Conservation (phyloP, 768 basidiomycete genomes). For the Amanita exitialis region DNA sequence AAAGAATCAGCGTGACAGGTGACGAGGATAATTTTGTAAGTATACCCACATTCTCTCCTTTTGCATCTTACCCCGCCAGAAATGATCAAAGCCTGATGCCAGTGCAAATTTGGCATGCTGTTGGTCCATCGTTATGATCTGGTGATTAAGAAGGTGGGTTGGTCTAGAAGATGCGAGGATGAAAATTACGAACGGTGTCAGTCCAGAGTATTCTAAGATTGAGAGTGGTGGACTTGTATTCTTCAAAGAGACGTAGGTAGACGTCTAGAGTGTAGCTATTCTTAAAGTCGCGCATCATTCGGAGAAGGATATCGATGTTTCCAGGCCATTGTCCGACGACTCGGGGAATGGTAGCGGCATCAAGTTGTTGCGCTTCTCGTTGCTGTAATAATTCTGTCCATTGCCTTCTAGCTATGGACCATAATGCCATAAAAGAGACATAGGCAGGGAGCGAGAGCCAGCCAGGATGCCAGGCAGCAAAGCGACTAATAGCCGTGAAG, state of each 20-base stretch:
- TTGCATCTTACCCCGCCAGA: constrained; percentile 56
- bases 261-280: constrained; percentile 54
- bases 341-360: constrained; percentile 42
- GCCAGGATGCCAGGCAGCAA: constrained; percentile 22
- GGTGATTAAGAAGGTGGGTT: constrained; percentile 7
- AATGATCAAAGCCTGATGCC: constrained; percentile 54
- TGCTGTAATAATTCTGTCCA: constrained; percentile 25
- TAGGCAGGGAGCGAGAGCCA: constrained; percentile 26
- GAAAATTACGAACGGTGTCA: constrained; percentile 37
- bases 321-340: constrained; percentile 69
- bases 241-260: constrained; percentile 56
- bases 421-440: constrained; percentile 29
- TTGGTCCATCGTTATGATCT: constrained; percentile 73
- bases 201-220: constrained; percentile 62
- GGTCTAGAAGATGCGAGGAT: constrained; percentile 2
- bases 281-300: constrained; percentile 43
- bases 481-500: neutral
- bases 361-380: constrained; percentile 35
- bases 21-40: neutral
- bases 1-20: neutral
- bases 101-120: constrained; percentile 57
- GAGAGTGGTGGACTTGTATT: constrained; percentile 61
- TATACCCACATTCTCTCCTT: constrained; percentile 53
- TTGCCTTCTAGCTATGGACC: constrained; percentile 24
- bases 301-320: constrained; percentile 60